These are phyloP conservation scores for Fusarium beomiforme DNA, from an alignment of 2,329 filamentous ascomycete genomes.

Conservation along the genomic window DNA sequence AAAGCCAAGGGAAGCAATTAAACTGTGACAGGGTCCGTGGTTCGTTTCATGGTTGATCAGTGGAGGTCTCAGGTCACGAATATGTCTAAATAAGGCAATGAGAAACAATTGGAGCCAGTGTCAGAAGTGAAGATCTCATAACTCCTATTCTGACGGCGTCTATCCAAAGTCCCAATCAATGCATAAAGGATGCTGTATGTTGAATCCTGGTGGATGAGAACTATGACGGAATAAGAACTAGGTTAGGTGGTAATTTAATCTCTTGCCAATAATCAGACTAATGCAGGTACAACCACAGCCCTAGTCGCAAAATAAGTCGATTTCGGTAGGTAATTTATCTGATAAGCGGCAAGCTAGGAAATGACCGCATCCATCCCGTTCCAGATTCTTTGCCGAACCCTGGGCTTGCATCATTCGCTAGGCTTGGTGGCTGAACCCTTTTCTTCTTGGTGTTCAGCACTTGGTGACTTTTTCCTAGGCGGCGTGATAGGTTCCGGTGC, in stretches of 20 bases:
- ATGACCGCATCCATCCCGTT: conserved; percentile 26
- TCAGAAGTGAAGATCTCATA: conserved; percentile 16
- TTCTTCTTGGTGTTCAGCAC: conserved; percentile 2
- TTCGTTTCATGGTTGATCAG: conserved; percentile 25
- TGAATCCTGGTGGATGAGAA: not conserved
- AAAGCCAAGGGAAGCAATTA: conserved; percentile 33
- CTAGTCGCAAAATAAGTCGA: conserved; percentile 22
- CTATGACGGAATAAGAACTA: conserved; percentile 6
- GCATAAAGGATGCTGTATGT: not conserved
- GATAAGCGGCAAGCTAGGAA: conserved; percentile 19
- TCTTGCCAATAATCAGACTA: conserved; percentile 25
- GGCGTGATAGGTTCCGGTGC: not conserved
- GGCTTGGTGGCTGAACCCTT: conserved; percentile 20
- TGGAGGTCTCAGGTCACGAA: conserved; percentile 17
- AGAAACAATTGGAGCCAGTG: conserved; percentile 9
- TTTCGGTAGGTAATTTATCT: conserved; percentile 28
- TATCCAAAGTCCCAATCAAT: not conserved
- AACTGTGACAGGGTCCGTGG: conserved; percentile 24
- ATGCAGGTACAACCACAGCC: conserved; percentile 32
- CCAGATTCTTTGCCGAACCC: not conserved
- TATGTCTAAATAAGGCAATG: not conserved
- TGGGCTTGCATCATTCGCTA: conserved; percentile 15
- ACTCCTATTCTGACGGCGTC: conserved; percentile 7
- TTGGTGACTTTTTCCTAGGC: conserved; percentile 1
- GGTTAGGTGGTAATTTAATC: conserved; percentile 27